Conservation (phyloP, 345 rosid species). For the Syzygium oleosum region DNA sequence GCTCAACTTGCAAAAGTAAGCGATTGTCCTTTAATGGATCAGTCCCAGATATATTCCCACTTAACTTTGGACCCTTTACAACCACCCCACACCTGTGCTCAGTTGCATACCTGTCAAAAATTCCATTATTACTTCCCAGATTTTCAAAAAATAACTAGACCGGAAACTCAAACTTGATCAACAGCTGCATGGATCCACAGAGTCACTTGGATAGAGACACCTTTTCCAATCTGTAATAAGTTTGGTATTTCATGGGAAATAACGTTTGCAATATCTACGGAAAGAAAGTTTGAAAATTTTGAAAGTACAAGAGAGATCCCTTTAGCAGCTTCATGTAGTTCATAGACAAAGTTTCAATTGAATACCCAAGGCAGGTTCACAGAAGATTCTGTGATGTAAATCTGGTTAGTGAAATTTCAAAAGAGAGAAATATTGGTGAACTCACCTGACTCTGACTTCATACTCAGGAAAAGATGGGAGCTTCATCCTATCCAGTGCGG, state of each 20-base stretch:
- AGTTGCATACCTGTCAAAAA: constrained; percentile 69
- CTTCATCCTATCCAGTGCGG: constrained; percentile 86
- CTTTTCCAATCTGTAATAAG: neutral
- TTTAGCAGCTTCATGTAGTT: neutral
- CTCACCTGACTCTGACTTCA: constrained; percentile 91
- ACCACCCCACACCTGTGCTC: constrained; percentile 98
- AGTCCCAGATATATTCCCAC: constrained; percentile 95
- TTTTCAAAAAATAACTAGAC: neutral
- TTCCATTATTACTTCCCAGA: neutral
- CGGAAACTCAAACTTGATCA: neutral
- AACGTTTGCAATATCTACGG: neutral
- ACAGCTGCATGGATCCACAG: neutral
- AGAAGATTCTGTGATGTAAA: neutral
- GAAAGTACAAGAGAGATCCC: neutral
- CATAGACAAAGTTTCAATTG: neutral
- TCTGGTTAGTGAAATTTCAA: neutral
- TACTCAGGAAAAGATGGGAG: constrained; percentile 81
- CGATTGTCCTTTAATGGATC: constrained; percentile 93
- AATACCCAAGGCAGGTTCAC: neutral
- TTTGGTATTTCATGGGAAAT: neutral
- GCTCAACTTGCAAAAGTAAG: constrained; percentile 62
- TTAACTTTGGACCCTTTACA: constrained; percentile 82
- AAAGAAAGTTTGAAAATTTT: neutral
- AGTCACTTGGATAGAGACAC: neutral
- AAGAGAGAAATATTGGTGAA: neutral